Base-by-base conservation (phyloP, 1,284 basidiomycete species). In the Neolentinus lepideus region DNA sequence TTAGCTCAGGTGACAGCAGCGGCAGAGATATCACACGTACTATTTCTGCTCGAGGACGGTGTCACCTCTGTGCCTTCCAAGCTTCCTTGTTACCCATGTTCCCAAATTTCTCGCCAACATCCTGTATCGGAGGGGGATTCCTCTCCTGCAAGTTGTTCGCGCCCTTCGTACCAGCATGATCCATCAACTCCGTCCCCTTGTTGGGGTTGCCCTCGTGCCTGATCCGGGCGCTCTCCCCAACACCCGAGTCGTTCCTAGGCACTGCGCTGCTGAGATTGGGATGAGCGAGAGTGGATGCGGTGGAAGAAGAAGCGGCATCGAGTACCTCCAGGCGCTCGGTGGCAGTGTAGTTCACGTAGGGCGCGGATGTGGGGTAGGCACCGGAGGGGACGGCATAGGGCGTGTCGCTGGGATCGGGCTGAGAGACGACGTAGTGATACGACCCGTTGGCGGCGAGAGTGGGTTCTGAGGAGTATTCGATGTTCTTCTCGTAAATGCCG, bases 351-450 rank as follows among this genome's bases (percentile, higher is more conserved):
- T 71, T 74, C 57, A 72, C 67, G 67, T 83, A 86, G 1, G 75
- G 75, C 26, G 77, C 69, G 38, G 80, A 78, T 51, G 76, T 76
- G 54, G 81, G 79, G 69, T 83, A 88, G 11, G 85, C 85, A 59
- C 85, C 85, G 10, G 79, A 77, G 2, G 85, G 85, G 33, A 88
- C 84, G 59, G 76, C 70, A 63, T 85, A 85, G 24, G 78, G 77
- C 47, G 73, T 76, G 56, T 80, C 64, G 54, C 78, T 71, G 36
- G 77, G 74, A 66, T 85, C 83, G 29, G 84, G 84, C 60, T 84
- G 75, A 45, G 83, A 84, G 60, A 85, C 84, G 60, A 87, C 81
- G 63, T 87, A 84, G 56, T 25, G 22, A 11, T 50, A 29, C 29
- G 74, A 69, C 47, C 79, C 77, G 25, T 70, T 64, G 35, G 69